Evolutionary conservation across 2,329 filamentous ascomycete species (phyloP).

Genomic region (Helminthosporium solani): DNA sequence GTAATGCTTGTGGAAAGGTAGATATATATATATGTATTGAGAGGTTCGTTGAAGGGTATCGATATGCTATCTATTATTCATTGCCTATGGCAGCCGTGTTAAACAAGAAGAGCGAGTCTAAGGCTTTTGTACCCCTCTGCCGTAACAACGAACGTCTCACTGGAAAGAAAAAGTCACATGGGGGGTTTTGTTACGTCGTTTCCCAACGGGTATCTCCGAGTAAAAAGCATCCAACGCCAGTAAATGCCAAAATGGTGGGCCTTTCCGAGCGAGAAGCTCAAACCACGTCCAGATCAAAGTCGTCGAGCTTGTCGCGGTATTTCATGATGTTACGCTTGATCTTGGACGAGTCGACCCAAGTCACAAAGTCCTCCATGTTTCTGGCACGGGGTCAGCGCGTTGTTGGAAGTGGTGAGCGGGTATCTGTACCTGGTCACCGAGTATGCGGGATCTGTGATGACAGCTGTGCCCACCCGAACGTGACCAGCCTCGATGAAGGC

Average conservation of each 20-base stretch:
- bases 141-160: no score
- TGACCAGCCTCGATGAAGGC: constrained; percentile 94
- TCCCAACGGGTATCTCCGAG: not conserved
- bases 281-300: constrained; percentile 71
- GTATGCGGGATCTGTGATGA: constrained; percentile 86
- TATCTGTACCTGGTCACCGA: constrained; percentile 65
- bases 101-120: no score
- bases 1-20: no score
- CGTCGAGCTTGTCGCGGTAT: constrained; percentile 91
- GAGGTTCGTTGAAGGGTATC: no score
- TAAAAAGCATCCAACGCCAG: constrained; percentile 19
- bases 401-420: not conserved
- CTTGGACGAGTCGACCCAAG: constrained; percentile 95
- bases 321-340: constrained; percentile 95
- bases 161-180: no score
- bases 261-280: constrained; percentile 6
- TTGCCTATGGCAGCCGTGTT: no score
- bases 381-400: constrained; percentile 41
- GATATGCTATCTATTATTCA: no score
- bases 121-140: no score
- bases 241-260: constrained; percentile 6
- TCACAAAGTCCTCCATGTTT: constrained; percentile 93
- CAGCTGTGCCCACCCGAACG: constrained; percentile 86
- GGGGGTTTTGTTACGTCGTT: not conserved
- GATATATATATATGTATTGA: no score